Evolutionary conservation across 148 eudicot species (phyloP).

Genomic region (Pharnaceum exiguum): DNA sequence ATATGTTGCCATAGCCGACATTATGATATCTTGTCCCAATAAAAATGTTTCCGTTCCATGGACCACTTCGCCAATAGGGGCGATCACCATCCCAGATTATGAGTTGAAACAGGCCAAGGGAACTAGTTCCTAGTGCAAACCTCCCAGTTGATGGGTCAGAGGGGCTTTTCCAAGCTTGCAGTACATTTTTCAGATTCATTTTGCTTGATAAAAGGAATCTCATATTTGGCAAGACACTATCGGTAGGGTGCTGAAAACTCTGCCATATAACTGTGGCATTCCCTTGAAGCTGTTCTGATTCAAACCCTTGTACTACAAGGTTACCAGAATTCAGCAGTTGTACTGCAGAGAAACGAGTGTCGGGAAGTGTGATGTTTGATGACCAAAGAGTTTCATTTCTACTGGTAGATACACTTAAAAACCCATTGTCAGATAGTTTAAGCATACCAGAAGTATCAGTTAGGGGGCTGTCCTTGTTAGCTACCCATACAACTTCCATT

Average conservation of each 20-base stretch:
- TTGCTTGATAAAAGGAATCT: background rate
- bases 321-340: slow-evolving; percentile 51
- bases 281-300: background rate
- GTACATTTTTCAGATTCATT: slow-evolving; percentile 3
- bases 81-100: slow-evolving; percentile 21
- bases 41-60: slow-evolving; percentile 42
- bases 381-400: slow-evolving; percentile 44
- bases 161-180: slow-evolving; percentile 22
- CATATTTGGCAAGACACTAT: slow-evolving; percentile 36
- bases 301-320: slow-evolving; percentile 25
- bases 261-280: slow-evolving; percentile 44
- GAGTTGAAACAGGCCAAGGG: slow-evolving; percentile 17
- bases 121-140: slow-evolving; percentile 12
- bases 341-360: slow-evolving; percentile 19
- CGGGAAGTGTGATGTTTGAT: slow-evolving; percentile 15
- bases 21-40: slow-evolving; percentile 27
- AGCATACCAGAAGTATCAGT: slow-evolving; percentile 14
- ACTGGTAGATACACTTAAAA: slow-evolving; percentile 24
- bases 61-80: slow-evolving; percentile 34
- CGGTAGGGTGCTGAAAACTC: slow-evolving; percentile 64
- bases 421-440: slow-evolving; percentile 14
- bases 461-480: slow-evolving; percentile 26
- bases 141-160: slow-evolving; percentile 25
- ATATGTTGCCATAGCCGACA: slow-evolving; percentile 22
- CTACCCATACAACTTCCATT: slow-evolving; percentile 26